A percentile compares a stretch with the other conserved stretches of the same genome.
Evolutionary conservation across 106 monocot genomes (phyloP).

Genomic region (Phalaenopsis equestris): DNA sequence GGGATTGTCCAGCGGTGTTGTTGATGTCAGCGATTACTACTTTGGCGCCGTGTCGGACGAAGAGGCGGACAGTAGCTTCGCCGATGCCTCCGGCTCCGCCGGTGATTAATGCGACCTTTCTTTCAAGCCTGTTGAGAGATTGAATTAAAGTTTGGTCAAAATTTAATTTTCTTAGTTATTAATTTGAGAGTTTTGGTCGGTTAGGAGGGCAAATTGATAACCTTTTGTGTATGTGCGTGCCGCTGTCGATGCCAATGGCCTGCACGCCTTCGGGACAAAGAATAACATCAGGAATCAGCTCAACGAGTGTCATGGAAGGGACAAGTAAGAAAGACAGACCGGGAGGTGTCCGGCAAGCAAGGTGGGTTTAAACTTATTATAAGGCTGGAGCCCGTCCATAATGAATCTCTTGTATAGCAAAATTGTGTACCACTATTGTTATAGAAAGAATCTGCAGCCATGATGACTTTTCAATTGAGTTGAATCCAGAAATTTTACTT

Average conservation of each 20-base stretch:
- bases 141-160: not conserved
- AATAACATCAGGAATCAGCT: not conserved
- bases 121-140: constrained; percentile 20
- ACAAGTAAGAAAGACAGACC: too few species aligned
- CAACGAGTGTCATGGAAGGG: constrained; percentile 4
- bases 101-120: constrained; percentile 59
- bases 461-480: too few species aligned
- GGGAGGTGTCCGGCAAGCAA: too few species aligned
- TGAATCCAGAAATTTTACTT: too few species aligned
- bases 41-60: constrained; percentile 33
- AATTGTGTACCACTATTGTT: too few species aligned
- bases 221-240: constrained; percentile 9
- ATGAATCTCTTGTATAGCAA: too few species aligned
- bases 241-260: not conserved
- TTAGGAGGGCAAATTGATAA: not conserved
- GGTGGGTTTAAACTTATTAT: too few species aligned
- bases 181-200: not conserved
- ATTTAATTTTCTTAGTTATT: too few species aligned
- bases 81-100: constrained; percentile 56
- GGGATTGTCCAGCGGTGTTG: not conserved
- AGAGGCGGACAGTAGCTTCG: constrained; percentile 31
- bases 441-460: too few species aligned
- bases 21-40: constrained; percentile 37
- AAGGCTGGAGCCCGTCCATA: too few species aligned
- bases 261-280: not conserved